Base-by-base conservation (phyloP, 257 asterid genomes). In the Nyctanthes arbortristis region DNA sequence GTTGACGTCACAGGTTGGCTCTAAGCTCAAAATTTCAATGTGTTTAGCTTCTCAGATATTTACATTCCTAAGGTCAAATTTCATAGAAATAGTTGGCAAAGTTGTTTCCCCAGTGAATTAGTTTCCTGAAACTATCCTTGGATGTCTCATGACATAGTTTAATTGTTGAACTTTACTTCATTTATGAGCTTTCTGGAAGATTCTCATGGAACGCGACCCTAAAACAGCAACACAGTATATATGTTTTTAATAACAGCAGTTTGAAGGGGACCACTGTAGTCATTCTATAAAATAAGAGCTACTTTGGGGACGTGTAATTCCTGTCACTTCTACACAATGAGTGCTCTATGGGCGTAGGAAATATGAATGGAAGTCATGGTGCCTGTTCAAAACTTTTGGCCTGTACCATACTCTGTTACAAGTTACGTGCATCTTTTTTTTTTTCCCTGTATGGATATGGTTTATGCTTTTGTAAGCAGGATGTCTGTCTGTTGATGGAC, bases 1-100 rank as follows among this genome's bases (percentile, higher is more conserved):
- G 16, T 76, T 93, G n/a, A 81, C 86, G 75, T 82, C 89, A 27
- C 96, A 85, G 97, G 98, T 90, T 61, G 11, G 75, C n/a, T 40
- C 40, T 52, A 4, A 39, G 43, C 16, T 35, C 31, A 7, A 64
- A 6, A 4, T 52, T 40, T 58, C 58, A 7, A 2, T 55, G 20
- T 49, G 55, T n/a, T 45, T 43, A 4, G 18, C 58, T 49, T 49
- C 8, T 47, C 56, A 47, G 6, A n/a, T 47, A 7, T 27, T 10
- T 36, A 6, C 10, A n/a, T 7, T 49, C 10, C 22, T 6, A 2
- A 40, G 22, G 52, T 40, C 4, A 7, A 14, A 12, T 40, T 14
- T 40, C 52, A 4, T 14, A 40, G 52, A 40, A 40, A 40, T 40
- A 14, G 52, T 40, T 40, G 22, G 52, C 52, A 18, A 40, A 40